Conservation (phyloP, 2,329 filamentous ascomycete genomes). For the Biscogniauxia marginata region DNA sequence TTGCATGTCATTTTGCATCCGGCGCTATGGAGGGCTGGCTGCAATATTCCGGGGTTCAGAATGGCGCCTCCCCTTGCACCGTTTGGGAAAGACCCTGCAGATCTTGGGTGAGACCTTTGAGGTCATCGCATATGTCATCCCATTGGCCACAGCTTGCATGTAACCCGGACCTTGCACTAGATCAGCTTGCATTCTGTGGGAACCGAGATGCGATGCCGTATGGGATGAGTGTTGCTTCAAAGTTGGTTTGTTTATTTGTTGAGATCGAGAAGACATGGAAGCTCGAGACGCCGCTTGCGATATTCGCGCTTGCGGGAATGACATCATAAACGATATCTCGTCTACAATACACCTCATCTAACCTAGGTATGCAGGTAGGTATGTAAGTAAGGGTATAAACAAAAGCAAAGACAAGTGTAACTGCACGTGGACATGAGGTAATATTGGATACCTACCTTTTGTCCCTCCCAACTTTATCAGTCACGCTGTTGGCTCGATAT, state of each 20-base stretch:
- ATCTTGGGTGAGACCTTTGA: conserved; percentile 28
- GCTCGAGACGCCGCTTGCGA: background rate
- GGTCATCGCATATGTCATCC: conserved; percentile 34
- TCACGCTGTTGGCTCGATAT: background rate
- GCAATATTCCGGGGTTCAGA: background rate
- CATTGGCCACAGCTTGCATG: conserved; percentile 22
- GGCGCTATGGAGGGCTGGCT: conserved; percentile 1
- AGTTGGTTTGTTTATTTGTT: background rate
- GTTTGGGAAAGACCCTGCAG: conserved; percentile 34
- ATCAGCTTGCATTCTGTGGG: background rate
- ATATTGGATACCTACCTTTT: too few species aligned
- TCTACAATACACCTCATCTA: too few species aligned
- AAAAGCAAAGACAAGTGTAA: too few species aligned
- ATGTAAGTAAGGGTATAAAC: too few species aligned
- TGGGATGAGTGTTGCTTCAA: too few species aligned
- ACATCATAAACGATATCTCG: background rate
- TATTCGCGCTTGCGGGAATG: background rate
- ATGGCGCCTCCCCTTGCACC: conserved; percentile 1
- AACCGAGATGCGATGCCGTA: background rate
- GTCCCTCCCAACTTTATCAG: background rate
- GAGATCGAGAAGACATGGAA: background rate
- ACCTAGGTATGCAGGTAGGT: too few species aligned
- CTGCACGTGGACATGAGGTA: too few species aligned
- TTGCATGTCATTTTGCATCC: conserved; percentile 26
- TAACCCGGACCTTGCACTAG: background rate